Evolutionary conservation across 2,329 filamentous ascomycete species (phyloP), one percentile per base, ranked within the genome.

Genomic region (Penicillium decumbens): DNA sequence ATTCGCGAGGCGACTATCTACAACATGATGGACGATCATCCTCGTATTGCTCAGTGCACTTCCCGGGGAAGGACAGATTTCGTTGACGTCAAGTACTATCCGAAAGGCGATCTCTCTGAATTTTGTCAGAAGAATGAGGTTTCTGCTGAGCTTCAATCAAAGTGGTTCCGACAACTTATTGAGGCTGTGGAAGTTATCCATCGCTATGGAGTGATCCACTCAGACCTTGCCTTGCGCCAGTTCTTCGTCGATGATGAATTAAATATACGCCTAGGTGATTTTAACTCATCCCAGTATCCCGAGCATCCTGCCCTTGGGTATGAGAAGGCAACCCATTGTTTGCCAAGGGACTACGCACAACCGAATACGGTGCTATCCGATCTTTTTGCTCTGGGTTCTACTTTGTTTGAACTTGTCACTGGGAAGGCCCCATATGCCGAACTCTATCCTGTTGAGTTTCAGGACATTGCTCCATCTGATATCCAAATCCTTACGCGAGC

Each of bases 211-310:
- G 44, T 62, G 1, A 59, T 58, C 24, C 55, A 62, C 43, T 63
- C 55, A 27, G 63, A 60, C 39, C 51, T 69, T 10, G 53, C 45
- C 6, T 43, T 61, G 3, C 46, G 50, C 6, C 51, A 61, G 37
- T 51, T 58, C 15, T 54, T 58, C 28, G 30, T 58, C 10, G 56
- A 61, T 35, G 49, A 55, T 6, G 35, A 58, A 18, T 50, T 58
- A 13, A 41, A 62, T 51, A 27, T 59, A n/a, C 56, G 48, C 10
- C 49, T 62, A 6, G 52, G 56, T 27, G 58, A 62, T 35, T 59
- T 60, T 42, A 56, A 53, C 30, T 49, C 46, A 43, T 58, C 49
- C 10, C 49, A 56, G 40, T 58, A 33, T 28, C 44, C 51, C 23
- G 47, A 45, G 1, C 24, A 46, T 47, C 44, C 33, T 10, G 49